Evolutionary conservation across 495 filamentous ascomycete genomes (phyloP).

Genomic region (Podospora didyma): DNA sequence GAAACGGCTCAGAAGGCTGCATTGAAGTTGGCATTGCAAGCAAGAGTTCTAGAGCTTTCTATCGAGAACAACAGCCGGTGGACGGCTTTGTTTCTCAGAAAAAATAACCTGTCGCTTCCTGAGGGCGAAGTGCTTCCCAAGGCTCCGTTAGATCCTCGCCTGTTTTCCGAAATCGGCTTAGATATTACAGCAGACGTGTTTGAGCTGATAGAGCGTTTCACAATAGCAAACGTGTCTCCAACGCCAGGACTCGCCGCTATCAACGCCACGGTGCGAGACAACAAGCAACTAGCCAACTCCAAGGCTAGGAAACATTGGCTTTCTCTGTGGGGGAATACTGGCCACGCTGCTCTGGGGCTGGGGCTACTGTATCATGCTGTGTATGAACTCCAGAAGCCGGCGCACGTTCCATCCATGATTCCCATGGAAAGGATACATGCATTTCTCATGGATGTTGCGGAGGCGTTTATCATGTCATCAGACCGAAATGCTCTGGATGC

Average conservation of each 20-base stretch:
- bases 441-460: not conserved
- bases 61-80: conserved; percentile 20
- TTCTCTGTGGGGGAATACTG: conserved; percentile 6
- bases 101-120: conserved; percentile 10
- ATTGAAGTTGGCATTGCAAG: conserved; percentile 7
- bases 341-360: not conserved
- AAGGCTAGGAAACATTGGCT: conserved; percentile 28
- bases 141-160: conserved; percentile 9
- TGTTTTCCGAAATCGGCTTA: conserved; percentile 9
- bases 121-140: conserved; percentile 18
- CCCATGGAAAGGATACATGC: not conserved
- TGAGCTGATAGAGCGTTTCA: conserved; percentile 7
- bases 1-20: conserved; percentile 1
- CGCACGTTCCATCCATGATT: not conserved
- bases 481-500: not conserved
- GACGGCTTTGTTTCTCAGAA: conserved; percentile 27
- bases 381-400: no score
- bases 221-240: conserved; percentile 14
- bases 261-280: conserved; percentile 15
- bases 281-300: conserved; percentile 9
- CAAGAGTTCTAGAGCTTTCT: conserved; percentile 16
- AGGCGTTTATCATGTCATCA: not conserved
- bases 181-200: conserved; percentile 13
- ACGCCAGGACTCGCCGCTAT: conserved; percentile 10
- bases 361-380: not conserved